Evolutionary conservation across 2,329 filamentous ascomycete species (phyloP).

Genomic region (Pseudopyrenochaeta lycopersici): DNA sequence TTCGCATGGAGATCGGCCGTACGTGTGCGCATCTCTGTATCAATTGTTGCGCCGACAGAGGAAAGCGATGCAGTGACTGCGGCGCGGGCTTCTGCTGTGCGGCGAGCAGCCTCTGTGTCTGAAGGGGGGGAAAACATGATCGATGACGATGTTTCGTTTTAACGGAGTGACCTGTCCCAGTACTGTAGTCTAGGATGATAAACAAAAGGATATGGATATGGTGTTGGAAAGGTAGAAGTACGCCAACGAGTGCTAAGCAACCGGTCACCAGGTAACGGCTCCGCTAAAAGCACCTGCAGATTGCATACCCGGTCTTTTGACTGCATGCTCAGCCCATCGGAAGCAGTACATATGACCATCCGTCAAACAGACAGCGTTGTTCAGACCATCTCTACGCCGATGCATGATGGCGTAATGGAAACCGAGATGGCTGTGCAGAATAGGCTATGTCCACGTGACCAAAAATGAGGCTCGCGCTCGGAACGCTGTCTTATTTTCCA

Average conservation of each 20-base stretch:
- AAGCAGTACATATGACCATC: slow-evolving; percentile 12
- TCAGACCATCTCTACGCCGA: slow-evolving; percentile 14
- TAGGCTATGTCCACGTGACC: background rate
- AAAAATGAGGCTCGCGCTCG: background rate
- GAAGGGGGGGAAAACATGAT: slow-evolving; percentile 39
- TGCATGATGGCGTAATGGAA: slow-evolving; percentile 35
- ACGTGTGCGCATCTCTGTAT: slow-evolving; percentile 72
- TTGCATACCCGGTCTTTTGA: background rate
- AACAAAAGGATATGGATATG: slow-evolving; percentile 3
- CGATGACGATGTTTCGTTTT: slow-evolving; percentile 5
- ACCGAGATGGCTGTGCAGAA: slow-evolving; percentile 31
- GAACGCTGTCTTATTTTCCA: slow-evolving; percentile 2
- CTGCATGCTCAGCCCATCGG: slow-evolving; percentile 5
- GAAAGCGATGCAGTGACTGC: slow-evolving; percentile 60
- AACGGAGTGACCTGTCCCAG: background rate
- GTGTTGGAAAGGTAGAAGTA: background rate
- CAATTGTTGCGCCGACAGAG: slow-evolving; percentile 72
- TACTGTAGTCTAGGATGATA: background rate
- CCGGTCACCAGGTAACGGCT: background rate
- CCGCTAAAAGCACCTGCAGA: slow-evolving; percentile 9
- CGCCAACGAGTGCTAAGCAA: background rate
- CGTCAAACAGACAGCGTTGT: slow-evolving; percentile 5
- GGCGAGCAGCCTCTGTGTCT: slow-evolving; percentile 41
- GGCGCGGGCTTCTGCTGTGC: slow-evolving; percentile 59
- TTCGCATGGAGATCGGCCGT: slow-evolving; percentile 76